Percentiles rank a stretch among this genome's conserved stretches.
Conservation (phyloP, 140 eudicot species). For the Bidens hawaiensis region DNA sequence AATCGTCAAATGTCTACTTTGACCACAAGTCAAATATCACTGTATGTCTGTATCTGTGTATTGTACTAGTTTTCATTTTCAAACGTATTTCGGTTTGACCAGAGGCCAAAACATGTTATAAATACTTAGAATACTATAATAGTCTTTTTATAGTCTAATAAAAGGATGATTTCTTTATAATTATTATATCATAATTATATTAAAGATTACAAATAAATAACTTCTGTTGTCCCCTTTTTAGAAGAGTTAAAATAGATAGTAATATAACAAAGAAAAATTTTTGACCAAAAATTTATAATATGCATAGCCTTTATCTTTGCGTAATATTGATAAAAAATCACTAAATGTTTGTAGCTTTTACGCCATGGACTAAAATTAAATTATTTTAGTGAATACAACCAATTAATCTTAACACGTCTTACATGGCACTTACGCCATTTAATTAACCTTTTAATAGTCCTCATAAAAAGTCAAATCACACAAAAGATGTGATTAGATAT, state of each 20-base stretch:
- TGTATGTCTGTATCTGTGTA: conserved; percentile 3
- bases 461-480: too few species aligned
- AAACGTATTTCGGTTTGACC: background rate
- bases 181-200: too few species aligned
- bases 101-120: too few species aligned
- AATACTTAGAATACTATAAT: too few species aligned
- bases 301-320: background rate
- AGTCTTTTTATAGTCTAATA: too few species aligned
- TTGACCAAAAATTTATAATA: background rate
- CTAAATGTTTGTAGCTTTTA: too few species aligned
- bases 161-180: too few species aligned
- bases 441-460: background rate
- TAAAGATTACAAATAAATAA: too few species aligned
- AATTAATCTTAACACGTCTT: background rate
- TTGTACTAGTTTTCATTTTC: background rate
- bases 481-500: too few species aligned
- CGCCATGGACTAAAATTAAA: background rate
- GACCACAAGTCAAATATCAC: conserved; percentile 33
- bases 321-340: background rate
- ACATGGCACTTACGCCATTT: background rate
- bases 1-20: conserved; percentile 37
- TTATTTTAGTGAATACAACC: background rate
- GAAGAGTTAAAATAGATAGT: background rate
- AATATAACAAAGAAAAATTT: too few species aligned
- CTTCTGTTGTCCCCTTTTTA: background rate